Evolutionary conservation across 768 basidiomycete species (phyloP), one percentile per base, ranked within the genome.

Genomic region (Brasilioporus rufonigricans): DNA sequence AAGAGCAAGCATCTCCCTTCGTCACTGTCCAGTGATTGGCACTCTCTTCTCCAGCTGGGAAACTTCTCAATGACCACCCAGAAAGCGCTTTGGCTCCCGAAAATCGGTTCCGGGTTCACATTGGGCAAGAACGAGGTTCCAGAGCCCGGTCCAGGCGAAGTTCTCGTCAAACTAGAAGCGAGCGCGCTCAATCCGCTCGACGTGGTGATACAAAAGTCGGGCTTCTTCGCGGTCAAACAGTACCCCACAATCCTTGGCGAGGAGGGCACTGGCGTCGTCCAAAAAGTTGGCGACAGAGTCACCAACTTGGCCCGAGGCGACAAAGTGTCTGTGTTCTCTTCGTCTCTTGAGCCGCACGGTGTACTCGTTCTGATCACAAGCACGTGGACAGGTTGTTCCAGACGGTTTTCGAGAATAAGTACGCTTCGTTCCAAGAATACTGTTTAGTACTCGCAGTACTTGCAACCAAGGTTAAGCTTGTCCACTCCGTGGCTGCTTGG

Each of bases 111-210:
- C 21, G 16, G 47, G 18, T 51, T 63, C 12, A 12, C 0, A 9
- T 24, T 65, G 18, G 43, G 38, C 38, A 14, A 21, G 19, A 61
- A 46, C 21, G 50, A 59, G 1, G 63, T 77, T 8, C 72, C 69
- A 4, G 61, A 60, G 18, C 78, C 78, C 4, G 71, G 73, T 3
- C 65, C 71, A 2, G 74, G 73, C 26, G 74, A 80, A 44, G 43
- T 80, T 26, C 68, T 80, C 36, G 67, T 79, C 60, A 74, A 72
- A 56, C 60, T 78, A 23, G 53, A 70, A 31, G 67, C 79, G 2
- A 70, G 73, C 0, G 71, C 73, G 4, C 59, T 81, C 36, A 78
- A 80, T 54, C 79, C 79, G 2, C 68, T 74, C 2, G 79, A 83
- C 48, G 33, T 52, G 29, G 12, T 9, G 11, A 44, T 58, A 6